phyloP scores from a whole-genome alignment of 2,329 filamentous ascomycete genomes.

The Colletotrichum godetiae region DNA sequence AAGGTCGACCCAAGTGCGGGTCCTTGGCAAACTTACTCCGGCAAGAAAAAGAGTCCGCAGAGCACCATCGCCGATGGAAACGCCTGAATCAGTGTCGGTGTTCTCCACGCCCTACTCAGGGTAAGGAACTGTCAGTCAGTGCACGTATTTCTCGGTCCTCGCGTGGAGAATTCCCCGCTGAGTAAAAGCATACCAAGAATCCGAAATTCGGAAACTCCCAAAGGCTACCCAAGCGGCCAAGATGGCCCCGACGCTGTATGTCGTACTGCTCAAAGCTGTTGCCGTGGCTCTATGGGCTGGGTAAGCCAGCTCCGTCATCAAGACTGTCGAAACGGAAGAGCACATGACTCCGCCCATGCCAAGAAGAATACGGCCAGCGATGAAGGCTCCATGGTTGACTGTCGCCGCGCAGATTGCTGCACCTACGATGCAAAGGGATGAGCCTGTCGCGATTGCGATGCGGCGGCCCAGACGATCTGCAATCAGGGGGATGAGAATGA shows the following conservation, averaged over 20 bases:
- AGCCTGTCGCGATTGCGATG: conserved; percentile 45
- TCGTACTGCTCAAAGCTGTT: conserved; percentile 49
- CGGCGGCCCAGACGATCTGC: conserved; percentile 46
- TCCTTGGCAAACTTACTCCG: conserved; percentile 20
- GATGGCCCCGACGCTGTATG: conserved; percentile 50
- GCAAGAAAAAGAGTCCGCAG: conserved; percentile 26
- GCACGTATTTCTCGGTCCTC: not conserved
- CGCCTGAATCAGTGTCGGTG: conserved; percentile 27
- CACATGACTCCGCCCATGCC: conserved; percentile 55
- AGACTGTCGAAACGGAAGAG: conserved; percentile 60
- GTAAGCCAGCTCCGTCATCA: conserved; percentile 48
- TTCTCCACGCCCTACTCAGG: conserved; percentile 19
- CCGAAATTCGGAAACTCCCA: conserved; percentile 42
- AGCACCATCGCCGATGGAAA: conserved; percentile 28
- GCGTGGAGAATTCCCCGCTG: not conserved
- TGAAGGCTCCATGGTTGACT: conserved; percentile 57
- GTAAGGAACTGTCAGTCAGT: not conserved
- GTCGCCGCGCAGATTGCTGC: conserved; percentile 54
- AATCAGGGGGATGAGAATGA: conserved; percentile 46
- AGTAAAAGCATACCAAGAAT: conserved; percentile 14
- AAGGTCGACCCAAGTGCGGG: not conserved
- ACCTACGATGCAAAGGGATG: conserved; percentile 46
- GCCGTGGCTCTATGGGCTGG: conserved; percentile 36
- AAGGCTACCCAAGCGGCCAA: conserved; percentile 52
- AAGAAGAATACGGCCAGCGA: conserved; percentile 52